A percentile compares a stretch with the other conserved stretches of the same genome.
These are phyloP conservation scores for Trichothecium sympodiale DNA, from an alignment of 2,329 filamentous ascomycete species.

Conservation along the genomic window DNA sequence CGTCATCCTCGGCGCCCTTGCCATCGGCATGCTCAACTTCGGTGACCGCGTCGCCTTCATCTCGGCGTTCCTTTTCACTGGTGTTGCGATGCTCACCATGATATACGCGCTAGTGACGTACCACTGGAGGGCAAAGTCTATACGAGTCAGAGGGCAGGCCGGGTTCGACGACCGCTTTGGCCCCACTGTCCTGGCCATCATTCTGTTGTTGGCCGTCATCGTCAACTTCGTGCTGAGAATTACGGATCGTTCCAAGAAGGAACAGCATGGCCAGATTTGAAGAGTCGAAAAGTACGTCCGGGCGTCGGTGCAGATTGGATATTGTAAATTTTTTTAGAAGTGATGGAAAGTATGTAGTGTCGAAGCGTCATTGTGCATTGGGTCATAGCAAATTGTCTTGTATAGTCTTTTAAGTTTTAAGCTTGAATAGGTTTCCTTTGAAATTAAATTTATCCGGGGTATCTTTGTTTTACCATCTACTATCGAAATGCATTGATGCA, in stretches of 20 bases:
- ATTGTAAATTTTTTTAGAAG: no score
- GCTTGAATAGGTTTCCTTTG: no score
- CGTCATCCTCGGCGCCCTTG: constrained; percentile 91
- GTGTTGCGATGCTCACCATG: constrained; percentile 92
- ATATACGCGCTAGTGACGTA: constrained; percentile 90
- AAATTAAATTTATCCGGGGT: no score
- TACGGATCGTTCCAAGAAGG: constrained; percentile 27
- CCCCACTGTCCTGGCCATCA: constrained; percentile 79
- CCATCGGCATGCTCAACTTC: constrained; percentile 96
- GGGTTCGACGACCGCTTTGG: constrained; percentile 96
- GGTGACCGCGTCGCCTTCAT: constrained; percentile 91
- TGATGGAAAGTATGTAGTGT: no score
- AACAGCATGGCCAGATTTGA: constrained; percentile 14
- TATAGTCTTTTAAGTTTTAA: no score
- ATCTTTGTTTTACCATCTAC: no score
- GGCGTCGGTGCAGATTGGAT: no score
- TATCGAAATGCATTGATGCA: no score
- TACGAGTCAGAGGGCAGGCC: constrained; percentile 79
- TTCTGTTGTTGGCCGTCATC: constrained; percentile 77
- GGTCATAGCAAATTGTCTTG: no score
- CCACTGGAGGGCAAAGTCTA: constrained; percentile 93
- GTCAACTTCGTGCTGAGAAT: constrained; percentile 90
- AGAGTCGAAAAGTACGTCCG: not conserved
- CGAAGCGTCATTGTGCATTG: no score
- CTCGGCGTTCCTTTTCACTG: constrained; percentile 83